phyloP scores from a whole-genome alignment of 2,329 filamentous ascomycete species.

The Incumbomyces delicatus region DNA sequence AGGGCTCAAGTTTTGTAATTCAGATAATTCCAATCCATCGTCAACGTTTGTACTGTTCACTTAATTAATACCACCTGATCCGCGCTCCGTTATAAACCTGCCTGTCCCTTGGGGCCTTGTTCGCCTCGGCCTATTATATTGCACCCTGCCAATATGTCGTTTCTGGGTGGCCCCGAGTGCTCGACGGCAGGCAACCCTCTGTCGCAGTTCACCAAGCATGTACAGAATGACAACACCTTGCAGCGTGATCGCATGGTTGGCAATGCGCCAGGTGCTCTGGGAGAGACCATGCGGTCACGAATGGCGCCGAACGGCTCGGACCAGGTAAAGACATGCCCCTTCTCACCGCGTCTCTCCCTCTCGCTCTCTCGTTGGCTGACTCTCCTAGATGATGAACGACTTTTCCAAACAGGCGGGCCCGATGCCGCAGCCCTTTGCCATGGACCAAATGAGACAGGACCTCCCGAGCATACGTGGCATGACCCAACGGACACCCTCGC shows the following conservation, averaged over 20 bases:
- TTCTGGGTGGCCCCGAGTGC: constrained; percentile 91
- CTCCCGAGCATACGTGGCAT: constrained; percentile 44
- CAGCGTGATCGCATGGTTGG: constrained; percentile 83
- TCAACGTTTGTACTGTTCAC: no score
- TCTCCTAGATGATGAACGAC: constrained; percentile 72
- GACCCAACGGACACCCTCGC: constrained; percentile 43
- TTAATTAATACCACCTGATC: no score
- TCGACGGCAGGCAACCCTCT: constrained; percentile 92
- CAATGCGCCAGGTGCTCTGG: constrained; percentile 57
- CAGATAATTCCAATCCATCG: no score
- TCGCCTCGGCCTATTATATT: no score
- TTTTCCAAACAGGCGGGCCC: constrained; percentile 71
- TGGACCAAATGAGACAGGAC: constrained; percentile 58
- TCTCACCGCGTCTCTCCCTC: neutral
- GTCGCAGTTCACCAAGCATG: constrained; percentile 94
- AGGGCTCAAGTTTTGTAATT: no score
- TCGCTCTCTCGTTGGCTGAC: constrained; percentile 16
- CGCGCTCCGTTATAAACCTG: no score
- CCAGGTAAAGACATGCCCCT: constrained; percentile 47
- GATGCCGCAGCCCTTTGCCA: constrained; percentile 47
- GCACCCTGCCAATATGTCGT: constrained; percentile 58
- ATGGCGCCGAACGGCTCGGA: constrained; percentile 62
- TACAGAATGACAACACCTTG: constrained; percentile 88
- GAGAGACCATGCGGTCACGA: constrained; percentile 68
- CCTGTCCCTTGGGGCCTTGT: no score